Evolutionary conservation across 257 asterid species (phyloP), one percentile per base, ranked within the genome.

Genomic region (Parsonsia alboflavescens): DNA sequence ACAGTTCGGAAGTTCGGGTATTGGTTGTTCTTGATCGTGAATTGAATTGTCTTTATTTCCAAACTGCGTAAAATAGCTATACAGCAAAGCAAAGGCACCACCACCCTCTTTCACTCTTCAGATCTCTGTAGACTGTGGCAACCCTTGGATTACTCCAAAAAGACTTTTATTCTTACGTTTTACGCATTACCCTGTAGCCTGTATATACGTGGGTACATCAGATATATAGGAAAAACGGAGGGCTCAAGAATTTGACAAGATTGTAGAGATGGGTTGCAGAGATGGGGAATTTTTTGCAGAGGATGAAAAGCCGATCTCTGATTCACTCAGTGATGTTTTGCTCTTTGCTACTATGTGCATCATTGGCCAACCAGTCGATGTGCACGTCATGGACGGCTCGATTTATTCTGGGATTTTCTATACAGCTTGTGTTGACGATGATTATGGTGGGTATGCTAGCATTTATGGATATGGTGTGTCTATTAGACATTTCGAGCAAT

Each of bases 381-480:
- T 93, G 73, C 90, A 91, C 82, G 90, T 81, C 62, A 91, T 62
- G 80, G 98, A 93, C 68, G 98, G 97, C 79, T 86, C 93, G 42
- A 76, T 91, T 75, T 93, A 85, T 87, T 88, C 96, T 75, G 98
- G 98, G 77, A 88, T 87, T 74, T 85, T 93, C 78, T 82, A 88
- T 86, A 87, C 98, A 78, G 96, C 96, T 73, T 87, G 84, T 7
- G 82, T 88, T 72, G 90, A 89, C 59, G 79, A 82, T 82, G 89
- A 83, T 76, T 93, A 87, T 80, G 96, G 96, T 91, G 59, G 70
- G 81, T 57, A 64, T n/a, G 11, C 50, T 75, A 70, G 69, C 53
- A 33, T 46, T 48, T 30, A 26, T 10, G 15, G 24, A 13, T 33
- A 78, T 42, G 73, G 2, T 7, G 58, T 36, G 10, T 53, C 6